Base-by-base conservation (phyloP, 2,329 filamentous ascomycete species). In the Clarireedia monteithiana region DNA sequence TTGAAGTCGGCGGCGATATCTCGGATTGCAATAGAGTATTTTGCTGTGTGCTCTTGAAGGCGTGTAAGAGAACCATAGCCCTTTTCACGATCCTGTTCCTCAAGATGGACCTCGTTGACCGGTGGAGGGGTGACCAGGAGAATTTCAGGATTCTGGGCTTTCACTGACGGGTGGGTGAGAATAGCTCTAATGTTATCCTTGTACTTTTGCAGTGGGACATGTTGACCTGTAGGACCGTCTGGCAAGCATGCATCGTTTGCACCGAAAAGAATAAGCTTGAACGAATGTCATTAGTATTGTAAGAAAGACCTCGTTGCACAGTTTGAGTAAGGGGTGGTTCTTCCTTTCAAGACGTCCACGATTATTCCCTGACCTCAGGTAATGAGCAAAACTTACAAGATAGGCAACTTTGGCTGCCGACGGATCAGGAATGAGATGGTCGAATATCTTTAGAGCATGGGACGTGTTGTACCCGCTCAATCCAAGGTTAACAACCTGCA, bases 401-500 rank as follows among this genome's bases (percentile, higher is more conserved):
- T 88, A 86, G 57, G 83, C 80, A 56, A 91, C 78, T 66, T 78
- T 80, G 7, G 82, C 77, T 27, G 78, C 79, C 2, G 73, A 70
- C 24, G 83, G 82, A n/a, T 81, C 73, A 2, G 88, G 85, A 62
- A 96, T 83, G 62, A 94, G 80, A 44, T 82, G 73, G 0, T 85
- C 79, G 5, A 96, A 74, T 44, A 87, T 77, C 57, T 81, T 74
- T 57, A 95, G 71, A 10, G 84, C 86, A 69, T 95, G 84, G 38
- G 79, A 77, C 2, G 90, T 91, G 66, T 86, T 95, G 75, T 92
- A 96, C 10, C 92, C 92, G 60, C 81, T 63, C 60, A 95, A 83
- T 5, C 94, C 94, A 46, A 91, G 83, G 70, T 96, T 96, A 65
- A 97, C 75, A 48, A 97, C 83, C 72, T 97, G 94, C 14, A 94